A percentile compares a stretch with the other conserved stretches of the same genome.
Conservation (phyloP, 441 rosid genomes). For the Capsella rubella region DNA sequence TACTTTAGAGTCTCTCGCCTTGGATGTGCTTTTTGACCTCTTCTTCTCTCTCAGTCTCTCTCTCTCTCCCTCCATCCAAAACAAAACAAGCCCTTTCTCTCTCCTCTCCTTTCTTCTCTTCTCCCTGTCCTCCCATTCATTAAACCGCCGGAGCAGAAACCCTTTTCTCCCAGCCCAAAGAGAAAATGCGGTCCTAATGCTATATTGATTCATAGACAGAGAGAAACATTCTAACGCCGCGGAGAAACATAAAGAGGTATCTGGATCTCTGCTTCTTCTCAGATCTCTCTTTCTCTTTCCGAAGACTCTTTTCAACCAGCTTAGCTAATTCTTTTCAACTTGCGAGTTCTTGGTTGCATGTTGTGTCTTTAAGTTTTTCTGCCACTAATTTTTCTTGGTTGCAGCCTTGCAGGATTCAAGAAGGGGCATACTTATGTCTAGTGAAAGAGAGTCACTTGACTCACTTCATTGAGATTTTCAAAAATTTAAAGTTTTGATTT, state of each 20-base stretch:
- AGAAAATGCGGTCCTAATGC: constrained; percentile 29
- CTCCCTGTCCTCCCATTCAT: constrained; percentile 21
- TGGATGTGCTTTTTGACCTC: constrained; percentile 39
- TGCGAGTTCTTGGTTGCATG: constrained; percentile 51
- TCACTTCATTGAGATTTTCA: constrained; percentile 29
- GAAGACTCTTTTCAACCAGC: constrained; percentile 24
- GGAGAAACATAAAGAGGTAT: constrained; percentile 22
- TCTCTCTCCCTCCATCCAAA: constrained; percentile 19
- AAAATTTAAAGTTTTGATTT: constrained; percentile 29
- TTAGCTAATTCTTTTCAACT: constrained; percentile 11
- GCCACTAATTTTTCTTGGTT: constrained; percentile 39
- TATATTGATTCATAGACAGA: background rate
- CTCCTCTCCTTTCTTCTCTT: constrained; percentile 23
- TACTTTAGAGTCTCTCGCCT: constrained; percentile 36
- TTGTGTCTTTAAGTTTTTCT: constrained; percentile 38
- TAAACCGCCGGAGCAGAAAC: constrained; percentile 38
- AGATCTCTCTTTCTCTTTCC: constrained; percentile 39
- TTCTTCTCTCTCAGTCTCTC: constrained; percentile 30
- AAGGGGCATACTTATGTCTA: constrained; percentile 46
- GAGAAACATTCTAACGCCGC: constrained; percentile 21
- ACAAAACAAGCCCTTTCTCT: constrained; percentile 32
- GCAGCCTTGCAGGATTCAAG: constrained; percentile 37
- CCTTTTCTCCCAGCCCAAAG: constrained; percentile 10
- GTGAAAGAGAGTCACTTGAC: constrained; percentile 31
- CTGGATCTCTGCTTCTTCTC: constrained; percentile 42